Evolutionary conservation across 371 early-diverging fungal species (phyloP).

Genomic region (Batkoa obscura): DNA sequence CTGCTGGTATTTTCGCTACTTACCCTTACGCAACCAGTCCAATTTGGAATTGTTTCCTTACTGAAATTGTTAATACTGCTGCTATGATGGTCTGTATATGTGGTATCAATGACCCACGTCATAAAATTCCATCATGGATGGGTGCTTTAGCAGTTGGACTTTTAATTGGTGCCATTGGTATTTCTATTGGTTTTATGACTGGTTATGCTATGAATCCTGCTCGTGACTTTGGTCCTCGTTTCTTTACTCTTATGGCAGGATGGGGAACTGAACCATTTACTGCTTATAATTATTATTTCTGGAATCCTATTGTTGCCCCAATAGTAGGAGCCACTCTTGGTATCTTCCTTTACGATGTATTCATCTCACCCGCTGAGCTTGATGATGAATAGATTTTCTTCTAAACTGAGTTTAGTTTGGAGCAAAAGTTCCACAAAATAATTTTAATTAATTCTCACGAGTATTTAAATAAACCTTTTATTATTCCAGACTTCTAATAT

Average conservation of each 20-base stretch:
- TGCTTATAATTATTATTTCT: slow-evolving; percentile 38
- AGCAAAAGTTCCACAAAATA: no score
- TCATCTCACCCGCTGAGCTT: slow-evolving; percentile 18
- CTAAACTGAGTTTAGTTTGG: no score
- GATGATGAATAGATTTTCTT: no score
- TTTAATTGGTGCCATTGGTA: slow-evolving; percentile 36
- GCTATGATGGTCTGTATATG: slow-evolving; percentile 46
- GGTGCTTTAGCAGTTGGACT: slow-evolving; percentile 35
- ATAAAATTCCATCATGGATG: slow-evolving; percentile 23
- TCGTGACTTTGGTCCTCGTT: slow-evolving; percentile 71
- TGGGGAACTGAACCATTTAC: slow-evolving; percentile 55
- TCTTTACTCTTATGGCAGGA: slow-evolving; percentile 54
- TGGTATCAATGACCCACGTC: slow-evolving; percentile 44
- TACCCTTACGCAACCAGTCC: slow-evolving; percentile 31
- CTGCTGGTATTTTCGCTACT: slow-evolving; percentile 52
- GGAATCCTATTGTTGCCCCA: slow-evolving; percentile 63
- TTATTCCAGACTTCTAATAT: no score
- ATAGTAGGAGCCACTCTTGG: slow-evolving; percentile 48
- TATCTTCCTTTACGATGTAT: slow-evolving; percentile 36
- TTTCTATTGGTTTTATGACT: slow-evolving; percentile 47
- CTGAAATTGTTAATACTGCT: slow-evolving; percentile 67
- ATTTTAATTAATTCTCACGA: no score
- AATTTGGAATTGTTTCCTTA: slow-evolving; percentile 35
- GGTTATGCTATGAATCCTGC: slow-evolving; percentile 76
- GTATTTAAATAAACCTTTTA: no score